Conservation (phyloP, 192 early-diverging fungal species). For the Allomyces arbusculus region DNA sequence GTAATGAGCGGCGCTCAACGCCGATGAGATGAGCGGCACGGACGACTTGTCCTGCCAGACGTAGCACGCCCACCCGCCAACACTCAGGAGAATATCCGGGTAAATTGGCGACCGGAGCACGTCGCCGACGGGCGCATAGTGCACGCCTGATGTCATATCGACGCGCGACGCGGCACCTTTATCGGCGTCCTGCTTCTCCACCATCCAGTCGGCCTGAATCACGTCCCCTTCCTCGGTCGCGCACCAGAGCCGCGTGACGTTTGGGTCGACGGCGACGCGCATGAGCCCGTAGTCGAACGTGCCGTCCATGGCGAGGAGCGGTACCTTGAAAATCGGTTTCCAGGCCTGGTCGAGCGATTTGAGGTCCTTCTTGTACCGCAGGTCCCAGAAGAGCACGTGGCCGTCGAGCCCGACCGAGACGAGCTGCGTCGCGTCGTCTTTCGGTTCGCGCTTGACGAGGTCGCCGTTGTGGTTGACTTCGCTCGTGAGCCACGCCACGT, state of each 20-base stretch:
- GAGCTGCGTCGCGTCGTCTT: slow-evolving; percentile 16
- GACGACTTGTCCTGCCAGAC: slow-evolving; percentile 33
- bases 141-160: slow-evolving; percentile 22
- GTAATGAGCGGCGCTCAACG: neutral
- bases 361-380: slow-evolving; percentile 31
- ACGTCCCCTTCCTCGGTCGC: slow-evolving; percentile 43
- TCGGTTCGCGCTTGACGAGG: neutral
- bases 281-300: slow-evolving; percentile 40
- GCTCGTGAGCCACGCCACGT: slow-evolving; percentile 31
- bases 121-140: slow-evolving; percentile 34
- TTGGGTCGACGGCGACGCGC: slow-evolving; percentile 12
- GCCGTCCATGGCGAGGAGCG: slow-evolving; percentile 35
- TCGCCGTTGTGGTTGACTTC: slow-evolving; percentile 5
- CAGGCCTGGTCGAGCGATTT: slow-evolving; percentile 31
- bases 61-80: slow-evolving; percentile 38
- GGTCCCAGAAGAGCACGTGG: slow-evolving; percentile 34
- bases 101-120: slow-evolving; percentile 40
- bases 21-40: slow-evolving; percentile 3
- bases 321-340: slow-evolving; percentile 32
- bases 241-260: slow-evolving; percentile 29
- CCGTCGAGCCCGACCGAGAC: slow-evolving; percentile 32
- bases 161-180: slow-evolving; percentile 32
- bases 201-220: slow-evolving; percentile 35
- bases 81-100: slow-evolving; percentile 31
- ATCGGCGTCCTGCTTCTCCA: slow-evolving; percentile 33